Percentiles rank a stretch among this genome's conserved stretches.
Evolutionary conservation across 805 yeast species (phyloP).

Genomic region (Myxozyma udenii): DNA sequence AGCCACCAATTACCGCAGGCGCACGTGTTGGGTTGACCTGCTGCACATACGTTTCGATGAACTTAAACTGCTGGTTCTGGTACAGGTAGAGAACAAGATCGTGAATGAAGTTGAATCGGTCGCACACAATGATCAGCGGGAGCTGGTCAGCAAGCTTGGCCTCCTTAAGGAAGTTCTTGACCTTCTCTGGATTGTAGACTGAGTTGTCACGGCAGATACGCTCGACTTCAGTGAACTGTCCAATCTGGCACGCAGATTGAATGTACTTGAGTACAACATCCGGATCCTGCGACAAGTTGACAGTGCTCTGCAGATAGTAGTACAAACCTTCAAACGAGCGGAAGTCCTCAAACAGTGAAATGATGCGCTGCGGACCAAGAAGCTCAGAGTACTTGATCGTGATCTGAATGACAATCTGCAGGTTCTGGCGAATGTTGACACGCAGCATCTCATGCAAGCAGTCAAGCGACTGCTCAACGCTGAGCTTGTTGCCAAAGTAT

Average conservation of each 20-base stretch:
- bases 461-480: constrained; percentile 87
- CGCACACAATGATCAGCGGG: constrained; percentile 95
- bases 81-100: constrained; percentile 90
- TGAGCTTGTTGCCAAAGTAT: constrained; percentile 81
- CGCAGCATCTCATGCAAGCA: constrained; percentile 84
- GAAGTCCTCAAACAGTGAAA: constrained; percentile 89
- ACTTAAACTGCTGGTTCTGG: constrained; percentile 93
- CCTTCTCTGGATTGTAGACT: constrained; percentile 94
- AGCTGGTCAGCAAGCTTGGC: constrained; percentile 90
- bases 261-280: constrained; percentile 95
- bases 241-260: constrained; percentile 86
- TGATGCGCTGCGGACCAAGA: constrained; percentile 79
- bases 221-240: constrained; percentile 91
- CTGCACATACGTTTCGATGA: constrained; percentile 96
- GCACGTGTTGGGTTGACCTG: constrained; percentile 95
- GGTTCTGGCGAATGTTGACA: constrained; percentile 73
- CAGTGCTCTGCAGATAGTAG: constrained; percentile 89
- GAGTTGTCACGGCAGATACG: constrained; percentile 91
- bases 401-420: constrained; percentile 92
- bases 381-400: constrained; percentile 95
- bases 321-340: constrained; percentile 90
- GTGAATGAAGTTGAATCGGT: constrained; percentile 84
- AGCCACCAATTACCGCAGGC: constrained; percentile 94
- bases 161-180: constrained; percentile 94
- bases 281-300: constrained; percentile 87